phyloP scores from a whole-genome alignment of 495 filamentous ascomycete genomes.

The Baudoinia panamericana region DNA sequence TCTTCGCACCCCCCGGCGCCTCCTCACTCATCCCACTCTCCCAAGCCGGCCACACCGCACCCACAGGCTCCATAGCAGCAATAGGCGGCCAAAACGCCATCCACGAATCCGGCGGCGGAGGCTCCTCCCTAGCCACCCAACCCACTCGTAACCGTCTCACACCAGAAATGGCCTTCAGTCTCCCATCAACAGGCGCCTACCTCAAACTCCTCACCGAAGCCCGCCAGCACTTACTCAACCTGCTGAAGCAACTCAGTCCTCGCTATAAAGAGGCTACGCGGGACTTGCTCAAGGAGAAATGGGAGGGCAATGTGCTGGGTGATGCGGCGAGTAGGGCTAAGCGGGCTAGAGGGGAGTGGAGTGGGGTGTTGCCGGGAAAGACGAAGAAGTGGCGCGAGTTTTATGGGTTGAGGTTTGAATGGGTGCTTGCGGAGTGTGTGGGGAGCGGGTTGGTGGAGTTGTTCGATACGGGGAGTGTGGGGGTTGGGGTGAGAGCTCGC shows the following conservation, averaged over 20 bases:
- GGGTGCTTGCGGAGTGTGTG: constrained; percentile 64
- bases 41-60: constrained; percentile 38
- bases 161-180: constrained; percentile 43
- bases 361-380: constrained; percentile 55
- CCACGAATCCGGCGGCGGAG: constrained; percentile 41
- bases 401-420: constrained; percentile 63
- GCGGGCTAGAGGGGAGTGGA: constrained; percentile 52
- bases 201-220: constrained; percentile 56
- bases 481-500: constrained; percentile 48
- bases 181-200: constrained; percentile 62
- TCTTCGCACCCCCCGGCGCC: constrained; percentile 43
- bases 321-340: constrained; percentile 47
- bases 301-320: constrained; percentile 62
- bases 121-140: constrained; percentile 14
- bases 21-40: constrained; percentile 41
- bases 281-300: constrained; percentile 54
- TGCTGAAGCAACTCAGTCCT: constrained; percentile 46
- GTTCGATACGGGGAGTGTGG: constrained; percentile 76
- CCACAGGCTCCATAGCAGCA: constrained; percentile 50
- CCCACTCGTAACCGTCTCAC: constrained; percentile 15
- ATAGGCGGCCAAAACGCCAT: constrained; percentile 47
- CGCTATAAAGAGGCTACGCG: constrained; percentile 53
- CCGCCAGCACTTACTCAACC: constrained; percentile 49
- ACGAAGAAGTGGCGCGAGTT: constrained; percentile 77
- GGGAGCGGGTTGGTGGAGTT: constrained; percentile 69